A percentile compares a stretch with the other conserved stretches of the same genome.
Conservation (phyloP, 768 basidiomycete genomes). For the Gyrodon lividus region DNA sequence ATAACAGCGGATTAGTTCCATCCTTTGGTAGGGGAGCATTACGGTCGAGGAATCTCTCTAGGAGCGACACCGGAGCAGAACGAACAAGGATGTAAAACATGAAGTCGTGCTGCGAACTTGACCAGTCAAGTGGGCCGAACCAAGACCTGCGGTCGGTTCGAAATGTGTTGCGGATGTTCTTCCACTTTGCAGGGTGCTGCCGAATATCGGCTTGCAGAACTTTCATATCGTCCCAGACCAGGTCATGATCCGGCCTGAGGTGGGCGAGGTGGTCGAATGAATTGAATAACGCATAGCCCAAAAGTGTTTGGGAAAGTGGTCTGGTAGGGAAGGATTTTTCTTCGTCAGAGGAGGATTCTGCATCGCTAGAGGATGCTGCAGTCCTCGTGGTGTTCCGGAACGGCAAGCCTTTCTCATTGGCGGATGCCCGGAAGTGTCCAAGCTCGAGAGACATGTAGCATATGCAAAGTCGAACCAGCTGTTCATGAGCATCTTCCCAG, state of each 20-base stretch:
- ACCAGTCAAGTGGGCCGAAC: neutral
- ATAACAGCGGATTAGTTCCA: slow-evolving; percentile 4
- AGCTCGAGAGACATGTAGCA: slow-evolving; percentile 7
- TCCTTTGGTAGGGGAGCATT: neutral
- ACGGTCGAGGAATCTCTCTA: neutral
- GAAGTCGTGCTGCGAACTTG: neutral
- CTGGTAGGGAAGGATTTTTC: too few relatives aligned
- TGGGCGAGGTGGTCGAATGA: slow-evolving; percentile 6
- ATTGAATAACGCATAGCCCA: neutral
- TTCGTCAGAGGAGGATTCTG: too few relatives aligned
- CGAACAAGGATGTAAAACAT: neutral
- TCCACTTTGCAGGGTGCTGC: slow-evolving; percentile 1
- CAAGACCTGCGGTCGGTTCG: too few relatives aligned
- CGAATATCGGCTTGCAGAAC: neutral
- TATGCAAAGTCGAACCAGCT: slow-evolving; percentile 6
- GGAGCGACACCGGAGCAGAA: neutral
- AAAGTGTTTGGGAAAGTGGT: neutral
- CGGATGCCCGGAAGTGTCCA: neutral
- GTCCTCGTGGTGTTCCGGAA: neutral
- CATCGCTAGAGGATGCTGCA: too few relatives aligned
- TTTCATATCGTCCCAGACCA: neutral
- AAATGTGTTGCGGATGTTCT: neutral
- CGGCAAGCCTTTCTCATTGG: neutral
- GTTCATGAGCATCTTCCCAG: neutral
- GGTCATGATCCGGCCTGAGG: neutral